A percentile compares a stretch with the other conserved stretches of the same genome.
phyloP scores from a whole-genome alignment of 345 rosid species.

The Pugionium dolabratum region DNA sequence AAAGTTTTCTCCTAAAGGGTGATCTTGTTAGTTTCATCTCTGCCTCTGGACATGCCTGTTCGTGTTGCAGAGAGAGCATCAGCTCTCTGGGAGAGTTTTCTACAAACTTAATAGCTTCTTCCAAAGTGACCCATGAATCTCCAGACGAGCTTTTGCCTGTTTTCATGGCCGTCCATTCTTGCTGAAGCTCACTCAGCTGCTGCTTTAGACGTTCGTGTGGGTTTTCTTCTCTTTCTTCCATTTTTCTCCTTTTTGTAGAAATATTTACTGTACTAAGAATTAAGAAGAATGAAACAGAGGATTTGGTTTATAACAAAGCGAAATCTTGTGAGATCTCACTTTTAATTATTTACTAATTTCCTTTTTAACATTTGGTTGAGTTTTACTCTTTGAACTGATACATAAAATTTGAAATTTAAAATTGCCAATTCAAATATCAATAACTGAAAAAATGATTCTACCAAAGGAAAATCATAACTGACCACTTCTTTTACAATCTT shows the following conservation, averaged over 20 bases:
- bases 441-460: slow-evolving; percentile 19
- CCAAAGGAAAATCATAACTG: slow-evolving; percentile 36
- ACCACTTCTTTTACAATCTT: slow-evolving; percentile 13
- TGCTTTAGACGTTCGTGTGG: slow-evolving; percentile 34
- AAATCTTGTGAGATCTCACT: slow-evolving; percentile 16
- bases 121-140: slow-evolving; percentile 37
- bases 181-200: slow-evolving; percentile 37
- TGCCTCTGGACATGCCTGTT: slow-evolving; percentile 5
- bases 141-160: slow-evolving; percentile 34
- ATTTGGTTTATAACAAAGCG: not conserved
- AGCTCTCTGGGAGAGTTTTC: slow-evolving; percentile 52
- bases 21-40: slow-evolving; percentile 20
- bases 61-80: slow-evolving; percentile 52
- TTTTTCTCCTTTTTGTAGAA: slow-evolving; percentile 1
- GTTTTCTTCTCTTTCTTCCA: slow-evolving; percentile 31
- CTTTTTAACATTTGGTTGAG: not conserved
- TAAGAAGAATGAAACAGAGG: slow-evolving; percentile 1
- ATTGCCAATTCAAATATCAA: slow-evolving; percentile 15
- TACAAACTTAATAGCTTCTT: slow-evolving; percentile 34
- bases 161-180: slow-evolving; percentile 50
- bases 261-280: not conserved
- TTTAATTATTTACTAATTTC: not conserved
- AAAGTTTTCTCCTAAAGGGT: slow-evolving; percentile 32
- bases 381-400: not conserved
- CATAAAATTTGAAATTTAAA: slow-evolving; percentile 24